These are phyloP conservation scores for Dorcoceras hygrometricum DNA, from an alignment of 257 asterid genomes.

Conservation along the genomic window DNA sequence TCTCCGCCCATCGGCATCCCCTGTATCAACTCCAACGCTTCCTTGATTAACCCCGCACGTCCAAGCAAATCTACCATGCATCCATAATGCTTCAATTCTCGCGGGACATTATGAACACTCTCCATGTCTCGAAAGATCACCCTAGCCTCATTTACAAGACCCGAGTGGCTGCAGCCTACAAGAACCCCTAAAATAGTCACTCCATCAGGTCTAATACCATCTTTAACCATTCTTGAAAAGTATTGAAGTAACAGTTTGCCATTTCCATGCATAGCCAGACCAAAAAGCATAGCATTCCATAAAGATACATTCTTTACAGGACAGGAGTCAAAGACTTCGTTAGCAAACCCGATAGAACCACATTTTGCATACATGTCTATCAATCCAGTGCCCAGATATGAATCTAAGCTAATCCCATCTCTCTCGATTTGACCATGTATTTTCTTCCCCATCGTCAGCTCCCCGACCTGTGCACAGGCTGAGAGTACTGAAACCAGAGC, in stretches of 20 bases:
- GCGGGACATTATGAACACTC: constrained; percentile 42
- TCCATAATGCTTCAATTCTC: constrained; percentile 85
- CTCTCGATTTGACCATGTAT: constrained; percentile 41
- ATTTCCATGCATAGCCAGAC: constrained; percentile 73
- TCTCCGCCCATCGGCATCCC: constrained; percentile 77
- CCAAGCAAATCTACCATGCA: constrained; percentile 85
- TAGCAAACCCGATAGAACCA: constrained; percentile 61
- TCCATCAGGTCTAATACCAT: constrained; percentile 58
- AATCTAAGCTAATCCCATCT: constrained; percentile 40
- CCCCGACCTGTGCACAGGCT: constrained; percentile 80
- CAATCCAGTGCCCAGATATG: constrained; percentile 69
- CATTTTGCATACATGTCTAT: constrained; percentile 78
- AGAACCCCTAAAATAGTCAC: constrained; percentile 66
- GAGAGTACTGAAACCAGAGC: constrained; percentile 71
- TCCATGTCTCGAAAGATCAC: constrained; percentile 64
- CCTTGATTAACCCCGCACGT: constrained; percentile 71
- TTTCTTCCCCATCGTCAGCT: constrained; percentile 54
- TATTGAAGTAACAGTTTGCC: constrained; percentile 42
- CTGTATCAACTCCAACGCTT: constrained; percentile 63
- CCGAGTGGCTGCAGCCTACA: constrained; percentile 86
- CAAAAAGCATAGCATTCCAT: constrained; percentile 90
- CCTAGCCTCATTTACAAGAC: constrained; percentile 57
- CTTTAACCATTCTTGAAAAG: constrained; percentile 56
- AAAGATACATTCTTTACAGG: constrained; percentile 40
- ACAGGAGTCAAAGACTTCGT: constrained; percentile 44